Conservation (phyloP, 2,329 filamentous ascomycete genomes). For the Phialophora expanda region DNA sequence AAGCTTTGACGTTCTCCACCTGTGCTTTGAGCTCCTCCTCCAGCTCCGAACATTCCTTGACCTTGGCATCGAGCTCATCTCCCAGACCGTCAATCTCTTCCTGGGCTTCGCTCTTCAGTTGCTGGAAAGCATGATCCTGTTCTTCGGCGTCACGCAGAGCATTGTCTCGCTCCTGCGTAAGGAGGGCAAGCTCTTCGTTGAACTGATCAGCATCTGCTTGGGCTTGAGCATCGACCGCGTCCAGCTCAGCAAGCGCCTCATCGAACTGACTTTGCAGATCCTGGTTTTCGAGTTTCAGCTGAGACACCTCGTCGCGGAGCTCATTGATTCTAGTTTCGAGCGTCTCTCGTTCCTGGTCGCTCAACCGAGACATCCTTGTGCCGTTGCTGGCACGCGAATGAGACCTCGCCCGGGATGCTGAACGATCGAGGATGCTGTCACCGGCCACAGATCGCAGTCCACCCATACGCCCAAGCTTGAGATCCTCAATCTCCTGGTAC, state of each 20-base stretch:
- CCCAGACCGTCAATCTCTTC: slow-evolving; percentile 64
- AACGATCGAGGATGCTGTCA: slow-evolving; percentile 93
- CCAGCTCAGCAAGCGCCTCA: slow-evolving; percentile 77
- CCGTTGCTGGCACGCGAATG: slow-evolving; percentile 74
- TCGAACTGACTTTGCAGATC: slow-evolving; percentile 83
- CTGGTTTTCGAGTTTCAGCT: slow-evolving; percentile 86
- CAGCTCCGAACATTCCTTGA: slow-evolving; percentile 71
- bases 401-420: slow-evolving; percentile 81
- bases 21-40: slow-evolving; percentile 74
- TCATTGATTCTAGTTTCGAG: slow-evolving; percentile 83
- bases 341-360: slow-evolving; percentile 80
- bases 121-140: slow-evolving; percentile 58
- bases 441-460: slow-evolving; percentile 66
- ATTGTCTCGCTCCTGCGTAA: slow-evolving; percentile 86
- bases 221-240: slow-evolving; percentile 71
- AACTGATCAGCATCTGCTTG: slow-evolving; percentile 81
- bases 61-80: slow-evolving; percentile 72
- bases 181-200: slow-evolving; percentile 76
- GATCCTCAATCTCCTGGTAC: slow-evolving; percentile 95
- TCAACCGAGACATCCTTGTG: slow-evolving; percentile 68
- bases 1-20: slow-evolving; percentile 84
- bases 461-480: slow-evolving; percentile 85
- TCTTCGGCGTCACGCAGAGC: slow-evolving; percentile 74
- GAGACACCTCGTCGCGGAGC: slow-evolving; percentile 83
- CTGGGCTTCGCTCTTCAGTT: slow-evolving; percentile 63